A percentile compares a stretch with the other conserved stretches of the same genome.
phyloP scores from a whole-genome alignment of 2,329 filamentous ascomycete genomes.

The Neocatenulostroma microsporum region DNA sequence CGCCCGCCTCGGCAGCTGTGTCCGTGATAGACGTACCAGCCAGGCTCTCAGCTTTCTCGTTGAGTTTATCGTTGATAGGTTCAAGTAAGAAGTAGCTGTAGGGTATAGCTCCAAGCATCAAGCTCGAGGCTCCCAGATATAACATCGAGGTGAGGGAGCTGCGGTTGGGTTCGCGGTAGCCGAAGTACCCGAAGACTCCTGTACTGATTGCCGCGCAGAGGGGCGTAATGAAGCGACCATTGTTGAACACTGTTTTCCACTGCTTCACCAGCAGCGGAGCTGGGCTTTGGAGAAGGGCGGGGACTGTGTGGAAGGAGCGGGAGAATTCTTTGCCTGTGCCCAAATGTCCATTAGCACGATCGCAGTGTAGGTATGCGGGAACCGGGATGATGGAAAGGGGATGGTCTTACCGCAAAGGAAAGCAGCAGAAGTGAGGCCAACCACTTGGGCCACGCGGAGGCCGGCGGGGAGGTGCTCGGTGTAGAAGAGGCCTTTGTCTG shows the following conservation, averaged over 20 bases:
- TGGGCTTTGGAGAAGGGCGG: slow-evolving; percentile 49
- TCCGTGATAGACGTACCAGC: slow-evolving; percentile 31
- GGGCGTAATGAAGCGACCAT: slow-evolving; percentile 36
- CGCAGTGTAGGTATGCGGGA: too few species aligned
- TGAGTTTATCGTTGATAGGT: slow-evolving; percentile 44
- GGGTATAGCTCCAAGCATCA: slow-evolving; percentile 43
- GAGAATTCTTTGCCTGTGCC: slow-evolving; percentile 29
- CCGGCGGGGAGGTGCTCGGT: slow-evolving; percentile 9
- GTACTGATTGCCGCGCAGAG: slow-evolving; percentile 35
- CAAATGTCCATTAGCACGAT: too few species aligned
- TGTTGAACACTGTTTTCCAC: slow-evolving; percentile 42
- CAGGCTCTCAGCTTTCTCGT: slow-evolving; percentile 37
- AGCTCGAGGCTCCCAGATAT: slow-evolving; percentile 41
- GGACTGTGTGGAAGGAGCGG: slow-evolving; percentile 37
- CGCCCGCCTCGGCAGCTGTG: slow-evolving; percentile 32
- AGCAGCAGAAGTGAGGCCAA: slow-evolving; percentile 46
- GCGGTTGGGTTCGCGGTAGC: slow-evolving; percentile 31
- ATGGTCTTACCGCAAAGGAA: too few species aligned
- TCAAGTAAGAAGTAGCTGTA: slow-evolving; percentile 45
- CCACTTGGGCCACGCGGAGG: slow-evolving; percentile 43
- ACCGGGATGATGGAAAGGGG: too few species aligned
- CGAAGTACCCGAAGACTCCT: slow-evolving; percentile 40
- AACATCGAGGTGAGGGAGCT: slow-evolving; percentile 31
- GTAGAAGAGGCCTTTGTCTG: slow-evolving; percentile 5
- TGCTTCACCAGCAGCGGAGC: slow-evolving; percentile 49